Evolutionary conservation across 2,329 filamentous ascomycete genomes (phyloP).

Genomic region (Talaromyces amestolkiae): DNA sequence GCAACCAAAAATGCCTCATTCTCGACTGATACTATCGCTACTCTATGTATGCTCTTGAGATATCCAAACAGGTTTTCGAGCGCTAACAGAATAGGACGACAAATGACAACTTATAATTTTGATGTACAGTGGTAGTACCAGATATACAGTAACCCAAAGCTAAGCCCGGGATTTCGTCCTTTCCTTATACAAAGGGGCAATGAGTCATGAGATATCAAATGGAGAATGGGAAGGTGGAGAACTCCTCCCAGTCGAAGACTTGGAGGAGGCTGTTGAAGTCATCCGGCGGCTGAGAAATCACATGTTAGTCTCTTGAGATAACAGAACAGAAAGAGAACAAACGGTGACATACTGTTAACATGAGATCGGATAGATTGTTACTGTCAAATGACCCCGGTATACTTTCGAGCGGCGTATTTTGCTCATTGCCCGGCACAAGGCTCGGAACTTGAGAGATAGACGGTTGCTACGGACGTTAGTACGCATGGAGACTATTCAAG

Average conservation of each 20-base stretch:
- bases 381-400: constrained; percentile 13
- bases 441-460: constrained; percentile 12
- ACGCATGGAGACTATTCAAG: not conserved
- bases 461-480: constrained; percentile 6
- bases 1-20: not conserved
- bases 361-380: constrained; percentile 16
- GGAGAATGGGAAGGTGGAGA: constrained; percentile 14
- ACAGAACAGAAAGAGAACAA: not conserved
- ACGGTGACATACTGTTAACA: constrained; percentile 15
- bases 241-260: constrained; percentile 22
- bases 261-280: constrained; percentile 20
- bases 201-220: not conserved
- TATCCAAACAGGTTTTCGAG: not conserved
- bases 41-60: not conserved
- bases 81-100: not conserved
- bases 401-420: constrained; percentile 11
- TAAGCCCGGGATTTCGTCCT: not conserved
- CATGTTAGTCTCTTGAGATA: not conserved
- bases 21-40: not conserved
- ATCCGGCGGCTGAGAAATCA: constrained; percentile 17
- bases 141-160: not conserved
- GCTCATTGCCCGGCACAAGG: not conserved
- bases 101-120: not conserved
- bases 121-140: not conserved
- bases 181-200: not conserved